Conservation (phyloP, 2,329 filamentous ascomycete genomes). For the Penicillium sp. region DNA sequence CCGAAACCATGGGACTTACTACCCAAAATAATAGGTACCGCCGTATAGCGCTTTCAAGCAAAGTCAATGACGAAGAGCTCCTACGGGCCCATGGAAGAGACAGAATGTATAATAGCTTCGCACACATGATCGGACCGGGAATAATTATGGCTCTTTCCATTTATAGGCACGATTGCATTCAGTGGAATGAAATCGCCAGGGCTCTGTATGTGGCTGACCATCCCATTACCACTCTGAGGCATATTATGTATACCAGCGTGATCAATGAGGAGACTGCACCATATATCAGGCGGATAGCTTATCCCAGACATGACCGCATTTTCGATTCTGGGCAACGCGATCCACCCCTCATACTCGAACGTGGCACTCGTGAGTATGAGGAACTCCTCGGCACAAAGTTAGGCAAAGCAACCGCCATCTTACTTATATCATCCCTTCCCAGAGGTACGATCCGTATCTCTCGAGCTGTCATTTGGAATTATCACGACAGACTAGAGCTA, state of each 20-base stretch:
- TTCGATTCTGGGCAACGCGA: fast-evolving
- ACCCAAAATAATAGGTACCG: background rate
- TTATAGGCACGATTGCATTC: background rate
- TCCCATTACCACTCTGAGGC: background rate
- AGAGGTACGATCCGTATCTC: slow-evolving; percentile 1
- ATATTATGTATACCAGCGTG: background rate
- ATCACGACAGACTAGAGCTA: background rate
- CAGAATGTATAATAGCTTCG: background rate
- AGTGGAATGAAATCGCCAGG: background rate
- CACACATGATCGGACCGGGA: background rate
- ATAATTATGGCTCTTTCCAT: background rate
- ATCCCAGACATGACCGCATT: background rate
- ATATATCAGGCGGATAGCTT: background rate
- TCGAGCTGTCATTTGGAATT: background rate
- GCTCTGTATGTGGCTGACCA: background rate
- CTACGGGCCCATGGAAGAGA: too few species aligned
- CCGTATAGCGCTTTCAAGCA: fast-evolving
- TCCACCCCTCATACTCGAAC: background rate
- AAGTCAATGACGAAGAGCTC: background rate
- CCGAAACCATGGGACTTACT: background rate
- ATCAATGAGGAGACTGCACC: background rate
- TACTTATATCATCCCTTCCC: background rate
- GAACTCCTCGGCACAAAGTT: background rate
- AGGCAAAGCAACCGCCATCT: background rate
- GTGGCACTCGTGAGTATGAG: background rate